phyloP scores from a whole-genome alignment of 2,329 filamentous ascomycete species.

The Diaporthe capsici region DNA sequence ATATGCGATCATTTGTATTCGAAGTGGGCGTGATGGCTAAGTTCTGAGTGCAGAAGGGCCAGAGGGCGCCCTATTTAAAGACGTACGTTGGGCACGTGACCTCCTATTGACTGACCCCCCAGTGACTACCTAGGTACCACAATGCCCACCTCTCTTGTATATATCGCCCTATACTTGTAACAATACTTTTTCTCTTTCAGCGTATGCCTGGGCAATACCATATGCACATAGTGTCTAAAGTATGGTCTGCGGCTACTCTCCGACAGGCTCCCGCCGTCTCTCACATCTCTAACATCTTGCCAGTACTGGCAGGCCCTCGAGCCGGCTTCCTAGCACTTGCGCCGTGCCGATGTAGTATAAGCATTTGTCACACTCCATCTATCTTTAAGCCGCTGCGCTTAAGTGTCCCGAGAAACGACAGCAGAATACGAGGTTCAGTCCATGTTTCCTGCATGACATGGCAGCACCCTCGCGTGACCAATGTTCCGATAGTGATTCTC shows the following conservation, averaged over 20 bases:
- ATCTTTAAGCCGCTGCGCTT: neutral
- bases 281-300: neutral
- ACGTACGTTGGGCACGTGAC: no score
- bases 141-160: neutral
- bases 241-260: neutral
- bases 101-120: no score
- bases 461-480: neutral
- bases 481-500: neutral
- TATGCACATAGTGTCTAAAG: neutral
- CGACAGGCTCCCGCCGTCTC: neutral
- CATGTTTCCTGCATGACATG: neutral
- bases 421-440: neutral
- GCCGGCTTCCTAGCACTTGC: neutral
- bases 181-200: neutral
- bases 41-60: no score
- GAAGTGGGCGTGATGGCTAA: no score
- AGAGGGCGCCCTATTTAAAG: no score
- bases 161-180: neutral
- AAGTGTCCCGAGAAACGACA: neutral
- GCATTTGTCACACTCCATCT: neutral
- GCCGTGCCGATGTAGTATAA: neutral
- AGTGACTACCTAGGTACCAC: no score
- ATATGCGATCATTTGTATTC: no score
- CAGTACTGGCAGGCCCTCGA: neutral
- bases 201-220: neutral